Evolutionary conservation across 371 early-diverging fungal species (phyloP).

Genomic region (Chytridium lagenaria): DNA sequence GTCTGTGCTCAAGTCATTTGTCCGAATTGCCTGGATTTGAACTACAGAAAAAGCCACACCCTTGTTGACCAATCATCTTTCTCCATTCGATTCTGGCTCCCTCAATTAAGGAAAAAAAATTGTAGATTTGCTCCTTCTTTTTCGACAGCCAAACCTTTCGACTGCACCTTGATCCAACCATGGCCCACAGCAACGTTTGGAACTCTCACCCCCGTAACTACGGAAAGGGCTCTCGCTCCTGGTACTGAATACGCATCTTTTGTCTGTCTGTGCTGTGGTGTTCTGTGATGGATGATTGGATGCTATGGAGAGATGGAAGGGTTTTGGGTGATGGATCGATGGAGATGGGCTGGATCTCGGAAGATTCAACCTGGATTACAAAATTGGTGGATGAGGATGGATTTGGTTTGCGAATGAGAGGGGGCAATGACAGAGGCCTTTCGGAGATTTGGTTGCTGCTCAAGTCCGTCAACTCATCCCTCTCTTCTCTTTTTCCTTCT

Average conservation of each 20-base stretch:
- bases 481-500: neutral
- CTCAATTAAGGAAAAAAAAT: too few species aligned
- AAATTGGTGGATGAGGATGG: neutral
- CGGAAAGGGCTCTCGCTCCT: slow-evolving; percentile 98
- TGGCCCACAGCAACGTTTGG: slow-evolving; percentile 97
- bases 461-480: neutral
- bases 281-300: too few species aligned
- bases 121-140: neutral
- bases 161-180: slow-evolving; percentile 36
- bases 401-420: neutral
- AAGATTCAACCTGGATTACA: neutral
- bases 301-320: neutral
- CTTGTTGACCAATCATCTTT: too few species aligned
- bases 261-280: neutral
- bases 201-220: slow-evolving; percentile 94
- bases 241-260: slow-evolving; percentile 57
- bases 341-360: neutral
- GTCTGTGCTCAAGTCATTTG: too few species aligned
- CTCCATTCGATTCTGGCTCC: too few species aligned
- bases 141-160: neutral
- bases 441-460: neutral
- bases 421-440: neutral
- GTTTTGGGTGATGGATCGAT: neutral
- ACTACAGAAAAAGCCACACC: too few species aligned
- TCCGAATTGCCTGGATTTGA: too few species aligned